phyloP scores from a whole-genome alignment of 768 basidiomycete species.

The Calocybe gangraenosa region DNA sequence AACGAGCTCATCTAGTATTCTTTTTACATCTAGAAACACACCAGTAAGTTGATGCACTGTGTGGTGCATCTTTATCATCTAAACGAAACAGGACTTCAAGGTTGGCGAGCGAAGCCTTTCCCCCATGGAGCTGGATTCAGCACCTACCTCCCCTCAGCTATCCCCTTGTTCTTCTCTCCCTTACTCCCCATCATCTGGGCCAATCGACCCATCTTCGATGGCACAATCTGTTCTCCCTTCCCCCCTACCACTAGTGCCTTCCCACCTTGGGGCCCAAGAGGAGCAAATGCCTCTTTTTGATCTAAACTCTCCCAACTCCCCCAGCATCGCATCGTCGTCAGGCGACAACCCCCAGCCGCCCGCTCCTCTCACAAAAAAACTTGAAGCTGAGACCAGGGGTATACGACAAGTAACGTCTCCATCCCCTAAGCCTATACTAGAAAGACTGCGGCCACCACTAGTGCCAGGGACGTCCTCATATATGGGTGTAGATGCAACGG shows the following conservation, averaged over 20 bases:
- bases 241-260: slow-evolving; percentile 20
- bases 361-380: not conserved
- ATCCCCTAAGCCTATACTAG: not conserved
- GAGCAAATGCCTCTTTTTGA: slow-evolving; percentile 23
- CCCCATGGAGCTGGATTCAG: slow-evolving; percentile 60
- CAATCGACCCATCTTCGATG: not conserved
- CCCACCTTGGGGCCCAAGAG: slow-evolving; percentile 21
- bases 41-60: slow-evolving; percentile 14
- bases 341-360: not conserved
- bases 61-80: slow-evolving; percentile 10
- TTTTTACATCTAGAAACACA: not conserved
- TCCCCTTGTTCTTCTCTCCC: slow-evolving; percentile 7
- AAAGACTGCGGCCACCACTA: not conserved
- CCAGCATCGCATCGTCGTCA: not conserved
- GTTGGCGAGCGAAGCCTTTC: slow-evolving; percentile 48
- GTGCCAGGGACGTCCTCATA: slow-evolving; percentile 1
- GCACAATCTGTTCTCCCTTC: slow-evolving; percentile 9
- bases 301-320: not conserved
- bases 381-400: not conserved
- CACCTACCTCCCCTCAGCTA: slow-evolving; percentile 29
- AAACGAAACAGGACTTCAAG: slow-evolving; percentile 8
- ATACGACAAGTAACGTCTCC: not conserved
- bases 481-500: not conserved
- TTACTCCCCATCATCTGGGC: not conserved
- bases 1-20: no score